Percentiles rank a stretch among this genome's conserved stretches.
These are phyloP conservation scores for Phytophthora kernoviae DNA, from an alignment of 352 stramenopile species.

Conservation along the genomic window DNA sequence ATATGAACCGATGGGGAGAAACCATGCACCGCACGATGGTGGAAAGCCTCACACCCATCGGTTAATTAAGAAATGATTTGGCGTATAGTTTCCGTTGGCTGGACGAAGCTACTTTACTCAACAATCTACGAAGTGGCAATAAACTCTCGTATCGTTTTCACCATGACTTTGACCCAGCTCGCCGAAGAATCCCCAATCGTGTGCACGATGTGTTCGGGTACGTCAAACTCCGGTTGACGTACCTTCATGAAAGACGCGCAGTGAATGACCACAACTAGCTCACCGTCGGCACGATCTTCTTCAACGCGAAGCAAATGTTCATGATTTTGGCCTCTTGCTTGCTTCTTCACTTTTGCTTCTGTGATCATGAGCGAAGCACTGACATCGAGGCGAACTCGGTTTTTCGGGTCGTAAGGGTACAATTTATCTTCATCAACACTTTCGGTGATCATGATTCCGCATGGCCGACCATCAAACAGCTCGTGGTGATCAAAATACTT, in stretches of 20 bases:
- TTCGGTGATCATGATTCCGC: conserved; percentile 24
- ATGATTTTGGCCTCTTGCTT: too few species aligned
- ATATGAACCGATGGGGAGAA: conserved; percentile 47
- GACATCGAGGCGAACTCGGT: conserved; percentile 34
- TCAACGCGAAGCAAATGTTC: background rate
- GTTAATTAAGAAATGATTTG: conserved; percentile 6
- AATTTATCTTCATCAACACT: conserved; percentile 41
- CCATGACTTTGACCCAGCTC: conserved; percentile 15
- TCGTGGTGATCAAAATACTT: conserved; percentile 26
- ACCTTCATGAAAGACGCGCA: conserved; percentile 14
- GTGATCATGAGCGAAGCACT: conserved; percentile 24
- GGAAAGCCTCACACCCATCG: conserved; percentile 23
- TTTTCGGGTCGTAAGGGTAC: conserved; percentile 35
- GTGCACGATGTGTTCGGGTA: conserved; percentile 1
- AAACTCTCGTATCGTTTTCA: conserved; percentile 6
- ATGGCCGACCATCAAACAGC: conserved; percentile 4
- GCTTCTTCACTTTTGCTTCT: conserved; percentile 10
- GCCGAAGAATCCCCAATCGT: conserved; percentile 7
- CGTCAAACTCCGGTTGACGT: conserved; percentile 4
- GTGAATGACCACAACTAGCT: conserved; percentile 23
- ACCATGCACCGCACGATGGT: conserved; percentile 38
- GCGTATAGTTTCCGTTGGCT: background rate
- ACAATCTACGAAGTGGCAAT: background rate
- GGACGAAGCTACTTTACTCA: too few species aligned
- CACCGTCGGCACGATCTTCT: background rate